phyloP scores from a whole-genome alignment of 2,329 filamentous ascomycete species.

The Diaporthe ampelina region DNA sequence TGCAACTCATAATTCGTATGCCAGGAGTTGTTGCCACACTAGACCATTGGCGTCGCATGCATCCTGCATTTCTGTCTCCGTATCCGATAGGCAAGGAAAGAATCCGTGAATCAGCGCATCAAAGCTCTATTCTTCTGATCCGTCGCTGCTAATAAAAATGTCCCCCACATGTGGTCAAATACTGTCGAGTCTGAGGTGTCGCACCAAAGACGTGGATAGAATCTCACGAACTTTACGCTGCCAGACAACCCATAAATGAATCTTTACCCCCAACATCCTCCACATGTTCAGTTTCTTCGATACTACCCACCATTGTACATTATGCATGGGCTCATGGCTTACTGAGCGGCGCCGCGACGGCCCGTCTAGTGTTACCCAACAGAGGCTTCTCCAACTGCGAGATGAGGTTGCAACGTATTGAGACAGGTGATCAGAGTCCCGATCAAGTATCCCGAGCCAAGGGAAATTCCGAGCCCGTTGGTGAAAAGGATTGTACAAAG shows the following conservation, averaged over 20 bases:
- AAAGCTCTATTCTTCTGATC: too few species aligned
- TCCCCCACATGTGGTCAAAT: too few species aligned
- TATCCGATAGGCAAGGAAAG: not conserved
- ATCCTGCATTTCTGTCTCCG: not conserved
- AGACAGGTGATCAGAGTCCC: not conserved
- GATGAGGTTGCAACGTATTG: not conserved
- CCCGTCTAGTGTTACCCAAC: conserved; percentile 24
- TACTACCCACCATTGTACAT: not conserved
- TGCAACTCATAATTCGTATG: not conserved
- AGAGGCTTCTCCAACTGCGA: not conserved
- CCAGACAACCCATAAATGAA: too few species aligned
- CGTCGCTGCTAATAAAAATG: not conserved
- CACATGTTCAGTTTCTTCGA: not conserved
- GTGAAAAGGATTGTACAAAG: too few species aligned
- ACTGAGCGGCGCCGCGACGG: conserved; percentile 16
- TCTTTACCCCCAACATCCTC: not conserved
- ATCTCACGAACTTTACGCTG: not conserved
- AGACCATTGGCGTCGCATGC: not conserved
- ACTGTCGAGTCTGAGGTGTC: not conserved
- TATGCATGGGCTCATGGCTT: not conserved
- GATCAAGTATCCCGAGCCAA: not conserved
- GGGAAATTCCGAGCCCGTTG: too few species aligned
- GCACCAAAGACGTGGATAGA: not conserved
- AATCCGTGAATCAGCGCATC: not conserved
- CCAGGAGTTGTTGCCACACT: not conserved